Base-by-base conservation (phyloP, 1,284 basidiomycete genomes). In the Xerocomus amazonicus region DNA sequence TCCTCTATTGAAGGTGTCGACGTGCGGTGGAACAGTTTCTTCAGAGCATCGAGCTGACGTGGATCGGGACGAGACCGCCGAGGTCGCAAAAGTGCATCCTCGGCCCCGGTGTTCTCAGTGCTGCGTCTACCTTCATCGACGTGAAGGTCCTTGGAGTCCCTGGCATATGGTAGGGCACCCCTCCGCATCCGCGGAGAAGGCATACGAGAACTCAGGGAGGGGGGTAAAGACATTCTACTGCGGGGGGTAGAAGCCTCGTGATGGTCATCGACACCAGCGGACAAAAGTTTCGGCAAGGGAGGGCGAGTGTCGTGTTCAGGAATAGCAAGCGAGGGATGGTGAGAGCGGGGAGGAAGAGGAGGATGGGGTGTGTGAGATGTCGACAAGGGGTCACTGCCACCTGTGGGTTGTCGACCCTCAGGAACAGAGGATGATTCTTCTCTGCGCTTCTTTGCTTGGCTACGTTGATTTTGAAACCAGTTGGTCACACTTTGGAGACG, bases 391-490 rank as follows among this genome's bases (percentile, higher is more conserved):
- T 57, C 55, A n/a, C 23, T 37, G 33, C 43, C 41, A 36, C 19
- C 32, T 41, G 58, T 52, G 19, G 53, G 59, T 35, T 56, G 62
- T 46, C 56, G 59, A 13, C 42, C 38, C 45, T 62, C 57, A 4
- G 61, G 56, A 19, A 54, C 60, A 19, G 73, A 72, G 29, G 61
- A 50, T 7, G 52, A 56, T 6, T 78, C 81, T 54, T 84, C 82
- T 56, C 72, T 76, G 56, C 77, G 78, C 69, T 82, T 85, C 57
- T 65, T 85, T 36, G 82, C 79, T 58, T 84, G 76, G 63, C 81
- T 86, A 60, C 83, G 83, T 64, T 89, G 86, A 61, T 88, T 87
- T 73, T 88, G 86, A 67, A 90, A 89, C 87, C 87, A 89, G 63
- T 88, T 88, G 3, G 83, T 87, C 53, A 90, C 80, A 52, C 80